Evolutionary conservation across 139 green algal species (phyloP).

Genomic region (Zygnema cylindricum): DNA sequence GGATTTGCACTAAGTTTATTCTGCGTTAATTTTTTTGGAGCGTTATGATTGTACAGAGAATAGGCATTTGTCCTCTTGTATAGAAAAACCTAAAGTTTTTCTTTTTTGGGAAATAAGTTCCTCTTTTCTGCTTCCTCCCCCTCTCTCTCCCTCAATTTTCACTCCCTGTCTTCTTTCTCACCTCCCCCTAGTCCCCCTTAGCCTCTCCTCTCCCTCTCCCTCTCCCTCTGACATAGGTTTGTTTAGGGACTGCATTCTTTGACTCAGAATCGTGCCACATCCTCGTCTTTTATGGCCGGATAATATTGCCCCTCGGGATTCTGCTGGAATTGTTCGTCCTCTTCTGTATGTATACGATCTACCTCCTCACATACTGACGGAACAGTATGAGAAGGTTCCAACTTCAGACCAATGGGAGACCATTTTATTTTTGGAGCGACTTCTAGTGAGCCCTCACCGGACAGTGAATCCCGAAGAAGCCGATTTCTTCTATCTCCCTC

Average conservation of each 20-base stretch:
- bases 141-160: too few relatives aligned
- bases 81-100: neutral
- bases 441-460: conserved; percentile 70
- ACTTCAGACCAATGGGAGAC: conserved; percentile 20
- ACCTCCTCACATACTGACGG: conserved; percentile 36
- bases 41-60: too few relatives aligned
- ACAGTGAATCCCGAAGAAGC: conserved; percentile 72
- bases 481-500: conserved; percentile 56
- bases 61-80: conserved; percentile 7
- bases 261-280: neutral
- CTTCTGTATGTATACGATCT: conserved; percentile 52
- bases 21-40: neutral
- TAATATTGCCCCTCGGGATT: neutral
- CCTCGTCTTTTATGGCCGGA: neutral
- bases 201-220: neutral
- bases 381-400: conserved; percentile 9
- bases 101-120: neutral
- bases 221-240: too few relatives aligned
- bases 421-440: conserved; percentile 62
- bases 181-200: neutral
- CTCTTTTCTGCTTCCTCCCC: neutral
- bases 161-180: neutral
- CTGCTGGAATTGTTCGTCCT: too few relatives aligned
- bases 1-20: neutral
- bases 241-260: neutral